These are phyloP conservation scores for Schizophyllum commune DNA, from an alignment of 1,284 basidiomycete species.

Conservation along the genomic window DNA sequence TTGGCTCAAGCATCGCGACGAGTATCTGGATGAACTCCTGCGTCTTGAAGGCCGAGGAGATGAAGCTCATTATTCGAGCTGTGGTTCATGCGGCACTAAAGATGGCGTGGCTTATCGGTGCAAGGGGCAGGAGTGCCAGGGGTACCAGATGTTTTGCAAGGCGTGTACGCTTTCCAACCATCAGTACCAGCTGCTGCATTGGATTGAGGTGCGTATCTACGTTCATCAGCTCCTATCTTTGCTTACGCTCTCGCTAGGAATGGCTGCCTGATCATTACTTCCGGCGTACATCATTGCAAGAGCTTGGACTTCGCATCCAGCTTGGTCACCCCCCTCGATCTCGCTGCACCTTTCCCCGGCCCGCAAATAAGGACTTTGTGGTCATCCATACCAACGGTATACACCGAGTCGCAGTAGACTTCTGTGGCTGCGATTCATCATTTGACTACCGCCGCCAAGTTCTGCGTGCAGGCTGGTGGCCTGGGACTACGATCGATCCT, in stretches of 20 bases:
- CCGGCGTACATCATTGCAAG: conserved; percentile 7
- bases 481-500: conserved; percentile 2
- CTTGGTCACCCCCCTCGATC: conserved; percentile 13
- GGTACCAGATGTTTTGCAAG: no score
- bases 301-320: conserved; percentile 17
- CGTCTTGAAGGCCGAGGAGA: conserved; percentile 1
- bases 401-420: conserved; percentile 22
- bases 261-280: conserved; percentile 11
- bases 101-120: background rate
- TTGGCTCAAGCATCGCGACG: background rate
- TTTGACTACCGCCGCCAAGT: background rate
- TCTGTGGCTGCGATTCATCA: conserved; percentile 21
- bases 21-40: background rate
- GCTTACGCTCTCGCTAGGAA: no score
- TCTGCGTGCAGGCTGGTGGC: conserved; percentile 7
- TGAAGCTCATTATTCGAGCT: background rate
- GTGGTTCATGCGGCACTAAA: background rate
- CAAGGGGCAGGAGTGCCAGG: no score
- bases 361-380: conserved; percentile 13
- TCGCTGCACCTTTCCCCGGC: conserved; percentile 8
- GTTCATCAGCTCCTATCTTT: no score
- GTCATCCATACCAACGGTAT: conserved; percentile 23
- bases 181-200: no score
- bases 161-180: no score
- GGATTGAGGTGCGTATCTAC: no score